phyloP scores from a whole-genome alignment of 1,284 basidiomycete species.

The Fistulinella cinereoalba region DNA sequence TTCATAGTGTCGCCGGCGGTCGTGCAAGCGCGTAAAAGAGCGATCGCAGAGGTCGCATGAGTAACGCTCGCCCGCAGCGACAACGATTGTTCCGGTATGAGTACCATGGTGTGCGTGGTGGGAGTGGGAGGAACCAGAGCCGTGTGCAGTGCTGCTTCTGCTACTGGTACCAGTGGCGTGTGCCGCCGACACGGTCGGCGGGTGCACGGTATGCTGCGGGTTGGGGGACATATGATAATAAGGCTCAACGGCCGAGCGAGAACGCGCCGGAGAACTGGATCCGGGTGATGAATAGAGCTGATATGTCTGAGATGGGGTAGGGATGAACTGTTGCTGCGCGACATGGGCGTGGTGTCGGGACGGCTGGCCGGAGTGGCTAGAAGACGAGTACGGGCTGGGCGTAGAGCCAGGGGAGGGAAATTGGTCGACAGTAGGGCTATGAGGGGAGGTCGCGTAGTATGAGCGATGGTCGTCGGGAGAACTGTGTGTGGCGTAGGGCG shows the following conservation, averaged over 20 bases:
- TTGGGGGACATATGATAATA: constrained; percentile 40
- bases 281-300: constrained; percentile 40
- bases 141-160: constrained; percentile 17
- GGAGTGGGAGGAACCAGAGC: constrained; percentile 14
- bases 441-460: constrained; percentile 26
- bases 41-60: constrained; percentile 69
- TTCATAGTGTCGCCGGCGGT: constrained; percentile 74
- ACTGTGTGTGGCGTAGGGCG: constrained; percentile 21
- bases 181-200: constrained; percentile 11
- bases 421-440: constrained; percentile 13
- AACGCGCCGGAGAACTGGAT: constrained; percentile 27
- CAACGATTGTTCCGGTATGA: constrained; percentile 16
- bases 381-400: constrained; percentile 19
- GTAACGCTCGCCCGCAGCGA: constrained; percentile 51
- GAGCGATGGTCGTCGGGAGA: constrained; percentile 26
- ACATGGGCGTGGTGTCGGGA: constrained; percentile 31
- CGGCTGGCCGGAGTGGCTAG: constrained; percentile 28
- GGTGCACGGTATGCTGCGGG: constrained; percentile 35
- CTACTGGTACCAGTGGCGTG: constrained; percentile 13
- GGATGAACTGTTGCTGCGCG: constrained; percentile 41
- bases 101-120: constrained; percentile 12
- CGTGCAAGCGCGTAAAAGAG: constrained; percentile 74
- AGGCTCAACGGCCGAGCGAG: constrained; percentile 30
- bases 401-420: constrained; percentile 26
- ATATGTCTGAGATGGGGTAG: constrained; percentile 52